Conservation (phyloP, 768 basidiomycete species). For the Podaxis sp. region DNA sequence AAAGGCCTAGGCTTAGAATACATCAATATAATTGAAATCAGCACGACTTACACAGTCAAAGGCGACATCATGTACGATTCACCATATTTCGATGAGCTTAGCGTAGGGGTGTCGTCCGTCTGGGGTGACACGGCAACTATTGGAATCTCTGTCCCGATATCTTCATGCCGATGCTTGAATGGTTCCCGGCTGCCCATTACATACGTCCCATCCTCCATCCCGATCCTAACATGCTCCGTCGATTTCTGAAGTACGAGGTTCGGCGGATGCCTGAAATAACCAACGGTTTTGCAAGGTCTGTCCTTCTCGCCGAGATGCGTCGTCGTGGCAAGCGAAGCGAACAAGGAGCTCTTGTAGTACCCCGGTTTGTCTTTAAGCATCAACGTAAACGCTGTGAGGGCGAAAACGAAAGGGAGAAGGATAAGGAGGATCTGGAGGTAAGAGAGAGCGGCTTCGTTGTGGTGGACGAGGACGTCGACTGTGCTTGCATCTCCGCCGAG, state of each 20-base stretch:
- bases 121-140: neutral
- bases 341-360: constrained; percentile 21
- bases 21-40: neutral
- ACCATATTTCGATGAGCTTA: neutral
- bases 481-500: constrained; percentile 16
- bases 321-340: constrained; percentile 19
- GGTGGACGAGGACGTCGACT: constrained; percentile 15
- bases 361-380: constrained; percentile 17
- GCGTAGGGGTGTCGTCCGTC: neutral
- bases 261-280: neutral
- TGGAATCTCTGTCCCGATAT: neutral
- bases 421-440: constrained; percentile 15
- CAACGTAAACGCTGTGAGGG: constrained; percentile 1
- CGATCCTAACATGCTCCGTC: neutral
- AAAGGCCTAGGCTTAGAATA: neutral
- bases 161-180: neutral
- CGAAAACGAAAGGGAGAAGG: constrained; percentile 16
- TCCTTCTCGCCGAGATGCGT: constrained; percentile 11
- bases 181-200: neutral
- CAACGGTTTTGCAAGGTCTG: neutral
- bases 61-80: neutral
- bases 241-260: neutral
- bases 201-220: neutral
- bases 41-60: neutral
- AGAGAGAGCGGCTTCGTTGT: constrained; percentile 14